Base-by-base conservation (phyloP, 2,329 filamentous ascomycete genomes). In the Metarhizium album region DNA sequence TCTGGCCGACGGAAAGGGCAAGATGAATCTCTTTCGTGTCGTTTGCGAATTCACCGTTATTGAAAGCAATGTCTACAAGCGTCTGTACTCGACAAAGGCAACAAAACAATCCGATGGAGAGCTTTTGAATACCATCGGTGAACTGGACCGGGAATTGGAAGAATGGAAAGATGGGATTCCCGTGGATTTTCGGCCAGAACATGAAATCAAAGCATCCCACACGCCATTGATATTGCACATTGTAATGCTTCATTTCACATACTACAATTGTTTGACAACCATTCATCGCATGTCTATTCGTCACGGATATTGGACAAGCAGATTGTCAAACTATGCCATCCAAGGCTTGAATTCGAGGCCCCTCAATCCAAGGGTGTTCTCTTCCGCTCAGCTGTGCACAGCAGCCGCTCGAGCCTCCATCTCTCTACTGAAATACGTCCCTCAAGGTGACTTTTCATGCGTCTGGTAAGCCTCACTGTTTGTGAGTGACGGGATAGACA, bases 231-330 rank as follows among this genome's bases (percentile, higher is more conserved):
- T 97, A 20, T 74, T 98, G 20, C 91, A 97, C 57, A 82, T 98
- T 48, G 90, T 95, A 54, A 88, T 95, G 65, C 73, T 98, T 52
- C 93, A 98, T 66, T 94, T 98, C 61, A 85, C 89, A 1, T 98
- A 98, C 68, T 97, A 97, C 73, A 98, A 98, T 66, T 96, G 90
- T 60, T 71, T 98, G 48, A 96, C 91, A 1, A 98, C 93, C 0
- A 96, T 98, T 56, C 93, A 98, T 66, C 87, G 93, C 48, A 98
- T 97, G 93, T 95, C 89, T 42, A 87, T 97, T 29, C 93, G 97
- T 60, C 90, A 96, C 64, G 93, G 93, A 14, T 96, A 95, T 70
- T 98, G 93, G 93, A 97, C 91, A 1, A 96, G 88, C 62, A 82
- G 93, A 37, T 71, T 98, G 40, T 95, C 90, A 37, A 91, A 97